Base-by-base conservation (phyloP, 768 basidiomycete species). In the Gymnopilus junonius region DNA sequence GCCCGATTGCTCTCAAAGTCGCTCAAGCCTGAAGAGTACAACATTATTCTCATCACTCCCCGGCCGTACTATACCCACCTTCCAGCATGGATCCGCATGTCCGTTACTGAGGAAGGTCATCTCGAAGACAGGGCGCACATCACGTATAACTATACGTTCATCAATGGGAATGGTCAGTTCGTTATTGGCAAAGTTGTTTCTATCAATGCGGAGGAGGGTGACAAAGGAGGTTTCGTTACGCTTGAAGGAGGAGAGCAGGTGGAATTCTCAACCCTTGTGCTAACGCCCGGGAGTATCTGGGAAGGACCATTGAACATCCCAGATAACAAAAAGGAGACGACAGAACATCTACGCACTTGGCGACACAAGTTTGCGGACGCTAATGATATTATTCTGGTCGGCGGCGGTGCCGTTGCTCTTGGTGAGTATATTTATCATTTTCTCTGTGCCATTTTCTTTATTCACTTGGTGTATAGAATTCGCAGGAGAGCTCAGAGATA, bases 281-380 rank as follows among this genome's bases (percentile, higher is more conserved):
- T 92, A 34, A 82, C 87, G 0, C 78, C 89, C 2, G 91, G 91
- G 1, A 80, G 79, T 40, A 73, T 65, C 4, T 91, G 86, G 86
- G 69, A 74, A 12, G 87, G 83, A 0, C 83, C 84, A 0, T 46
- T 84, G 45, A 71, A 74, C 15, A 73, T 89, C 53, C 87, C 85
- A 0, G 70, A 76, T 10, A 68, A 60, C 8, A 72, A 72, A 42
- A 65, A 69, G 11, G 76, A 73, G 15, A 65, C 72, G 2, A 21
- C 68, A 29, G 65, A 67, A 8, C 75, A 70, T 50, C 58, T 80
- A 17, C 61, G 67, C 2, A 57, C 64, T 0, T 78, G 75, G 70
- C 74, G 77, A 37, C 63, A 67, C 14, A 76, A 76, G 42, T 79
- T 84, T 50, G 67, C 69, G 46, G 64, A 70, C 8, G 79, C 81